These are phyloP conservation scores for Epichloe hybrida DNA, from an alignment of 2,329 filamentous ascomycete genomes.

Conservation along the genomic window DNA sequence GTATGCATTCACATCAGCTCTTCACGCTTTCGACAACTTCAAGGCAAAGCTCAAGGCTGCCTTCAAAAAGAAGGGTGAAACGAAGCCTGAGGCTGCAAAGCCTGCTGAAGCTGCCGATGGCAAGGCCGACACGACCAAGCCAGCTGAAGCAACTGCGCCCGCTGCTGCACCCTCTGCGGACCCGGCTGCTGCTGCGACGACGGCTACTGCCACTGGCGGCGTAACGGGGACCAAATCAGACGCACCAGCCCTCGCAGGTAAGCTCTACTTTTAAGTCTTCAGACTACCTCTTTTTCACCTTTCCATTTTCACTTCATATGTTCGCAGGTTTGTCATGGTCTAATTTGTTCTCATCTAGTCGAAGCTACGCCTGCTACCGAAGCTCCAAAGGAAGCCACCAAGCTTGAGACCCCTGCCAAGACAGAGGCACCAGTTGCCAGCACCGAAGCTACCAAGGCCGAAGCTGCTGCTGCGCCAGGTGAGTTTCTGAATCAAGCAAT, in stretches of 20 bases:
- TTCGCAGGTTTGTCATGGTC: neutral
- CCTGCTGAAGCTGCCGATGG: slow-evolving; percentile 4
- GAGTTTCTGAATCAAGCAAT: neutral
- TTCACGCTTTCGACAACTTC: slow-evolving; percentile 38
- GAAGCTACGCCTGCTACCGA: slow-evolving; percentile 12
- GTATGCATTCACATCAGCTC: slow-evolving; percentile 21
- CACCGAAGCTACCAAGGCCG: slow-evolving; percentile 1
- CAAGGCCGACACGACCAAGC: slow-evolving; percentile 15
- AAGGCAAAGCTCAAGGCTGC: slow-evolving; percentile 41
- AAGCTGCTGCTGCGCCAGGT: slow-evolving; percentile 2
- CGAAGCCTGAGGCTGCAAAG: slow-evolving; percentile 14
- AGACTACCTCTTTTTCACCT: no score
- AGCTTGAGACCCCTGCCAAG: neutral
- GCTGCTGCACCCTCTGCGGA: slow-evolving; percentile 10
- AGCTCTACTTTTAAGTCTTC: slow-evolving; percentile 6
- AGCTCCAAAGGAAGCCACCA: slow-evolving; percentile 1
- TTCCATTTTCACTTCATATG: neutral
- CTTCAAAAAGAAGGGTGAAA: slow-evolving; percentile 34
- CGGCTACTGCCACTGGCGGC: slow-evolving; percentile 15
- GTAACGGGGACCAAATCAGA: slow-evolving; percentile 23
- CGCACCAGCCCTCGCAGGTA: slow-evolving; percentile 18
- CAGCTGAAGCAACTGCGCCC: slow-evolving; percentile 13
- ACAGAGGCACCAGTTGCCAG: neutral
- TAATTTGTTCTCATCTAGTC: slow-evolving; percentile 6
- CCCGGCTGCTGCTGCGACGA: slow-evolving; percentile 13